These are phyloP conservation scores for Cymbopogon flexuosus DNA, from an alignment of 202 grass and related monocot genomes.

Conservation along the genomic window DNA sequence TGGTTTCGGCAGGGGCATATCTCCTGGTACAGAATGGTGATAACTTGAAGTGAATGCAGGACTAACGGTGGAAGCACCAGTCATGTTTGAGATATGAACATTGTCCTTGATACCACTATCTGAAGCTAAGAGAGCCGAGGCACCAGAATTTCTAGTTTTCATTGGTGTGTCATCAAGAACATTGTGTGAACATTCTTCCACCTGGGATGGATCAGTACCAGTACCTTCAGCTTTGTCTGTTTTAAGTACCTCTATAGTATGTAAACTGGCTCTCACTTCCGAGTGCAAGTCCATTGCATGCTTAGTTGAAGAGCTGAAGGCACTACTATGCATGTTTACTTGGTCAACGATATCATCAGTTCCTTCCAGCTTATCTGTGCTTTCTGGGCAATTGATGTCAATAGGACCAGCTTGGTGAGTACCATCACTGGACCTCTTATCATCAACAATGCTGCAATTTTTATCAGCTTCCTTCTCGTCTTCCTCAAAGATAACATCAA, in stretches of 20 bases:
- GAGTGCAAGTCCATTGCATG: not conserved
- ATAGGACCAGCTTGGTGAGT: constrained; percentile 20
- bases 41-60: constrained; percentile 27
- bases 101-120: constrained; percentile 28
- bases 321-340: constrained; percentile 11
- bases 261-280: constrained; percentile 24
- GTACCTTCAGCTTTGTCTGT: not conserved
- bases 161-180: constrained; percentile 2
- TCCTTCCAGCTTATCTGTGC: constrained; percentile 18
- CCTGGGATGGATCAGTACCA: not conserved
- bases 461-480: constrained; percentile 33
- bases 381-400: constrained; percentile 43
- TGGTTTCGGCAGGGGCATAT: constrained; percentile 27
- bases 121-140: constrained; percentile 22
- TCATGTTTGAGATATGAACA: constrained; percentile 11
- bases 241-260: constrained; percentile 10
- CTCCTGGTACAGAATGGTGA: constrained; percentile 26
- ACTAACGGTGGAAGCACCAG: constrained; percentile 21
- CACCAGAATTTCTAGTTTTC: constrained; percentile 17
- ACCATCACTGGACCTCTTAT: constrained; percentile 16
- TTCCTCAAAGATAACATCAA: constrained; percentile 22
- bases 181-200: constrained; percentile 33
- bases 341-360: constrained; percentile 23
- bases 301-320: constrained; percentile 23
- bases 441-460: constrained; percentile 8